Evolutionary conservation across 2,329 filamentous ascomycete species (phyloP).

Genomic region (Pyrenophora tritici-repentis): DNA sequence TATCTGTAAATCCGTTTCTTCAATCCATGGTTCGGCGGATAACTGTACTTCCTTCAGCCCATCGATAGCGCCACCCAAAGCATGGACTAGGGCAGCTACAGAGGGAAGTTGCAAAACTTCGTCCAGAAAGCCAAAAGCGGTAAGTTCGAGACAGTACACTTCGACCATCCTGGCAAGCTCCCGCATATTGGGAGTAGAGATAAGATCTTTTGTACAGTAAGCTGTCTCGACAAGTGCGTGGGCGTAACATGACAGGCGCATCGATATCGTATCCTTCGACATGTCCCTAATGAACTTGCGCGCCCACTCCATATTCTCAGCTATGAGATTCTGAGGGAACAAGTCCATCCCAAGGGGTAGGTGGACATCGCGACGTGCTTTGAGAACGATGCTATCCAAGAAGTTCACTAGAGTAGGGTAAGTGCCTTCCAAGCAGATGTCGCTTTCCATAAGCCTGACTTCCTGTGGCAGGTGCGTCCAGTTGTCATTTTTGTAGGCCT

Average conservation of each 20-base stretch:
- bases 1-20: slow-evolving; percentile 10
- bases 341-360: slow-evolving; percentile 6
- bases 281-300: slow-evolving; percentile 12
- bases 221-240: not conserved
- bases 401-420: not conserved
- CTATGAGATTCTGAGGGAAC: slow-evolving; percentile 2
- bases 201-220: slow-evolving; percentile 2
- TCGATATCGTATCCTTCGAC: not conserved
- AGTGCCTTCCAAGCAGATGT: slow-evolving; percentile 2
- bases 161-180: not conserved
- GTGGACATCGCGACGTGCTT: slow-evolving; percentile 12
- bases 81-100: slow-evolving; percentile 6
- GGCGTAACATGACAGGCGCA: slow-evolving; percentile 8
- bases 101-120: slow-evolving; percentile 1
- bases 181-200: not conserved
- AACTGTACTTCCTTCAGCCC: slow-evolving; percentile 9
- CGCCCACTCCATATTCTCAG: slow-evolving; percentile 4
- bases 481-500: not conserved
- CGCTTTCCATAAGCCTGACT: not conserved
- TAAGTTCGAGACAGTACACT: slow-evolving; percentile 4
- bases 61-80: slow-evolving; percentile 10
- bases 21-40: slow-evolving; percentile 1
- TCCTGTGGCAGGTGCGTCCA: slow-evolving; percentile 1
- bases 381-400: slow-evolving; percentile 4
- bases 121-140: slow-evolving; percentile 9